phyloP scores from a whole-genome alignment of 2,329 filamentous ascomycete genomes.

The Myrmaecium sp. region DNA sequence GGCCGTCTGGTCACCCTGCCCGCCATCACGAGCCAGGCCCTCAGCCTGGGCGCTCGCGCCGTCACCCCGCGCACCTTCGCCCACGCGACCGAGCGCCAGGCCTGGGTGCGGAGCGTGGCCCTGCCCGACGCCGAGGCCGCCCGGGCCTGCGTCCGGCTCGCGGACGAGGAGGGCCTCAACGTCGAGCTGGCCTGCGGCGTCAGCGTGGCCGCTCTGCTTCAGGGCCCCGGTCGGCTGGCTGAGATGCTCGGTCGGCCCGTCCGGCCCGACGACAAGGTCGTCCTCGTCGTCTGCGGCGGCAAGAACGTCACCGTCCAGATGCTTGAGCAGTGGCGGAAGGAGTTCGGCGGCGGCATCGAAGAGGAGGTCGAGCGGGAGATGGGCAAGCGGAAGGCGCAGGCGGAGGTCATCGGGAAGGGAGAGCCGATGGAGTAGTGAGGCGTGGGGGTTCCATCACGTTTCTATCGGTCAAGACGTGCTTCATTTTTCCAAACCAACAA shows the following conservation, averaged over 20 bases:
- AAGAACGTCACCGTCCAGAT: slow-evolving; percentile 41
- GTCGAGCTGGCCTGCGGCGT: slow-evolving; percentile 81
- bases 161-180: slow-evolving; percentile 64
- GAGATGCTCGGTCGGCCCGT: slow-evolving; percentile 86
- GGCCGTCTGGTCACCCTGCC: slow-evolving; percentile 48
- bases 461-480: too few relatives aligned
- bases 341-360: slow-evolving; percentile 31
- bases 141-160: slow-evolving; percentile 56
- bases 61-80: slow-evolving; percentile 40
- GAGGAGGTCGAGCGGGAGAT: too few relatives aligned
- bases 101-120: slow-evolving; percentile 42
- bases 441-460: too few relatives aligned
- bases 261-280: slow-evolving; percentile 65
- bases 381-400: too few relatives aligned
- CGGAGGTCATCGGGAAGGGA: slow-evolving; percentile 50
- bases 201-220: slow-evolving; percentile 48
- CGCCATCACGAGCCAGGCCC: slow-evolving; percentile 60
- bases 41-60: slow-evolving; percentile 37
- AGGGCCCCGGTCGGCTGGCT: slow-evolving; percentile 31
- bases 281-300: slow-evolving; percentile 69
- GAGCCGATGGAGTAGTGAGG: too few relatives aligned
- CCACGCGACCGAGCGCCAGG: slow-evolving; percentile 38
- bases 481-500: too few relatives aligned
- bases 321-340: slow-evolving; percentile 63
- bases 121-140: slow-evolving; percentile 65